Evolutionary conservation across 176 grass and related monocot genomes (phyloP), one percentile per base, ranked within the genome.

Genomic region (Lolium multiflorum): DNA sequence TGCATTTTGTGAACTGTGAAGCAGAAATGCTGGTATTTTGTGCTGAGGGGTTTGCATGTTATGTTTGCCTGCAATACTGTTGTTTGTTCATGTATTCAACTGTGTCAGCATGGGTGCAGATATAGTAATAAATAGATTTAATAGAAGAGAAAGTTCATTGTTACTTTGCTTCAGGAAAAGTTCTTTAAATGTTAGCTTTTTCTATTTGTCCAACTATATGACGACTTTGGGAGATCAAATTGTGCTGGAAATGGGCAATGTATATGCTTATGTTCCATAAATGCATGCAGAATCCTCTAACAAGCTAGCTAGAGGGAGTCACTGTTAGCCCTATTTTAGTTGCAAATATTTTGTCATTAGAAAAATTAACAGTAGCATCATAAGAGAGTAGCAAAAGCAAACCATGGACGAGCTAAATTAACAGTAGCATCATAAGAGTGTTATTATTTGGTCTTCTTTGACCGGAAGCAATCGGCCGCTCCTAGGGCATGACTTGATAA

Each of bases 241-340:
- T 81, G 63, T 17, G 10, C 46, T 64, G 52, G 31, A 49, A 52
- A 26, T 55, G 20, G 18, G 8, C 58, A 83, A 75, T 35, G 18
- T 44, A 41, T 78, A 67, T 20, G 71, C 44, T 24, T 54, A 65
- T 43, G n/a, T 81, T 82, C 81, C 43, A 81, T 66, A 21, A 66
- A 46, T 76, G 1, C 18, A 13, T 37, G 48, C 56, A 79, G 56
- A 31, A n/a, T 57, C 78, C 46, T 75, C 57, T 16, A 74, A 17
- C 16, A n/a, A 18, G 3, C n/a, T n/a, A n/a, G n/a, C n/a, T n/a
- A n/a, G n/a, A n/a, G n/a, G n/a, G n/a, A n/a, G n/a, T n/a, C n/a
- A n/a, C n/a, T n/a, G n/a, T n/a, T n/a, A n/a, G n/a, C n/a, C n/a
- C n/a, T n/a, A n/a, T n/a, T n/a, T n/a, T n/a, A n/a, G n/a, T n/a